Conservation (phyloP, 2,329 filamentous ascomycete species). For the Pseudocercospora fuligena region DNA sequence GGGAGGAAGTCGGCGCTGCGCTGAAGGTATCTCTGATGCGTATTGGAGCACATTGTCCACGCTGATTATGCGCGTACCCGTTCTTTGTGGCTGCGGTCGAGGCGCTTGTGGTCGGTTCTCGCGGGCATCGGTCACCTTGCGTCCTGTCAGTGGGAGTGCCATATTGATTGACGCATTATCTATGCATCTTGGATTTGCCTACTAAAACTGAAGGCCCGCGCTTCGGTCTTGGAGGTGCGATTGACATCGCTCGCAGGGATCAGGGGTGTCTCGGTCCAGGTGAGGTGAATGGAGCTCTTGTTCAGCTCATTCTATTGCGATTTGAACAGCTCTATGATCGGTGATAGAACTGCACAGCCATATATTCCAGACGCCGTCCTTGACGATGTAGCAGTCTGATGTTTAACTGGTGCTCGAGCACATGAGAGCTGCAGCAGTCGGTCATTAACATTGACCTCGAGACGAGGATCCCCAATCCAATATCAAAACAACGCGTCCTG, state of each 20-base stretch:
- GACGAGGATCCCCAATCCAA: too few relatives aligned
- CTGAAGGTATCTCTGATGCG: conserved; percentile 91
- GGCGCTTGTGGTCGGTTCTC: conserved; percentile 23
- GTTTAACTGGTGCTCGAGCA: not conserved
- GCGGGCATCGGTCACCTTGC: conserved; percentile 33
- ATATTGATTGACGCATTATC: conserved; percentile 10
- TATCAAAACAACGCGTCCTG: too few relatives aligned
- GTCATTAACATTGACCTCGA: not conserved
- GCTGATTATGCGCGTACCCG: conserved; percentile 71
- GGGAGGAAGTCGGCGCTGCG: conserved; percentile 78
- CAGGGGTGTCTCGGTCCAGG: not conserved
- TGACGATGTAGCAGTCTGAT: not conserved
- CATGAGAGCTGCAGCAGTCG: not conserved
- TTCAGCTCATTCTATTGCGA: not conserved
- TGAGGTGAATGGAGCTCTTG: not conserved
- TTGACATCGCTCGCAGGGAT: conserved; percentile 7
- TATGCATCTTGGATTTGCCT: conserved; percentile 9
- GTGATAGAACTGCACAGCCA: not conserved
- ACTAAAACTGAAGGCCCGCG: conserved; percentile 30
- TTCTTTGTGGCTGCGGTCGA: conserved; percentile 31
- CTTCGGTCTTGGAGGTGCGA: conserved; percentile 27
- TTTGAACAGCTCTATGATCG: too few relatives aligned
- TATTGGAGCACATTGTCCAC: conserved; percentile 96
- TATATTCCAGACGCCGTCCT: too few relatives aligned
- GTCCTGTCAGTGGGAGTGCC: conserved; percentile 23